Base-by-base conservation (phyloP, 345 rosid species). In the Brassica carinata region DNA sequence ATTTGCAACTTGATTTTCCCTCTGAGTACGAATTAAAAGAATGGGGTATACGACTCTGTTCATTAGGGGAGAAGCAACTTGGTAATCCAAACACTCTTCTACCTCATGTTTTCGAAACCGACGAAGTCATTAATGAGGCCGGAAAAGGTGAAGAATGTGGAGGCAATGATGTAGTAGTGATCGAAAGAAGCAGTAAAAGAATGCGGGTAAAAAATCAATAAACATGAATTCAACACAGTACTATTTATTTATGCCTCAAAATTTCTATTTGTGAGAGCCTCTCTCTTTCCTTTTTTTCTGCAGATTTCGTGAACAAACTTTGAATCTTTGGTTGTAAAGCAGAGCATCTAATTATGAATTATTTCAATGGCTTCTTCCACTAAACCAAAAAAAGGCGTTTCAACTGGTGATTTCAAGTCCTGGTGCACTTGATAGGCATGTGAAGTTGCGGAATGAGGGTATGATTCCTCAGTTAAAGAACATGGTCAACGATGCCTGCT, bases 401-500 rank as follows among this genome's bases (percentile, higher is more conserved):
- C n/a, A 43, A 43, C 51, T 3, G 14, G 51, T 11, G 14, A 43
- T 43, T 3, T 9, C 51, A 43, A 43, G 89, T 86, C 87, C 86
- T 2, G 92, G 93, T 72, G 93, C 92, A 63, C 82, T 82, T 82
- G 84, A 73, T 71, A 86, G 97, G 80, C 81, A 85, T 75, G 80
- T 76, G 76, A 88, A 84, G 78, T 83, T 91, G 19, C 85, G 75
- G 9, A 81, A 77, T 83, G 87, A 84, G 36, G 98, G 99, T 78
- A 73, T 96, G 43, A 77, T 88, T 72, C 77, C 92, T 23, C 96
- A 89, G 77, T 76, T 93, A 65, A 88, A 87, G 78, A 90, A 77
- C 78, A 88, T 91, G 99, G 88, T 71, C 80, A 88, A 88, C 23
- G 99, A 93, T 78, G 85, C 96, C 48, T 95, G 98, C 93, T 82